phyloP scores from a whole-genome alignment of 805 yeast species.

The Yarrowia osloensis region DNA sequence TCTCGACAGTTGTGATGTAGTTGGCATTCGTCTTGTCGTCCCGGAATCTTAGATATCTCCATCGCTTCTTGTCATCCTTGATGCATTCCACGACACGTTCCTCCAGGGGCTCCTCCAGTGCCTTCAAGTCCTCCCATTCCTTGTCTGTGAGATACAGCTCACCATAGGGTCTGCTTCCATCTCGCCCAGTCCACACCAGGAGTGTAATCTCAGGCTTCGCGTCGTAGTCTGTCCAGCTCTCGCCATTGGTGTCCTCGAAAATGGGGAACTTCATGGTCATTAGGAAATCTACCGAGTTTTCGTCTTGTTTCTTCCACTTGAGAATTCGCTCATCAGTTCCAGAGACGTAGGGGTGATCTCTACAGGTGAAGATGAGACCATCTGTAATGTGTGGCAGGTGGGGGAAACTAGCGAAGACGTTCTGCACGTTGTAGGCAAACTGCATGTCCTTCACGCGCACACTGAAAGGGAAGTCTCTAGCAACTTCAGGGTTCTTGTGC shows the following conservation, averaged over 20 bases:
- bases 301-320: constrained; percentile 98
- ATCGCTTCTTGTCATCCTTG: constrained; percentile 62
- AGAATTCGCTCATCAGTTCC: constrained; percentile 86
- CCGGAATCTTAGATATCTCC: constrained; percentile 87
- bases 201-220: constrained; percentile 69
- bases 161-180: constrained; percentile 61
- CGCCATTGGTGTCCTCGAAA: constrained; percentile 57
- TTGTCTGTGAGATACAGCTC: constrained; percentile 62
- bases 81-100: constrained; percentile 87
- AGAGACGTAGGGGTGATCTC: constrained; percentile 78
- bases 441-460: constrained; percentile 88
- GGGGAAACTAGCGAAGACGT: constrained; percentile 67
- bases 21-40: constrained; percentile 92
- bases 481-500: constrained; percentile 67
- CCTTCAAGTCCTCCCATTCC: constrained; percentile 79
- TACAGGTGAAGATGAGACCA: constrained; percentile 91
- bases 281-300: constrained; percentile 89
- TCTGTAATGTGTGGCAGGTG: constrained; percentile 85
- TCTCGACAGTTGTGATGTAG: constrained; percentile 76
- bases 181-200: constrained; percentile 74
- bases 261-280: constrained; percentile 61
- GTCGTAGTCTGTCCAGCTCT: constrained; percentile 74
- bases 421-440: constrained; percentile 71
- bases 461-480: constrained; percentile 78
- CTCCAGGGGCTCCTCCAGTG: constrained; percentile 74